Base-by-base conservation (phyloP, 148 eudicot species). In the Linanthus parryae region DNA sequence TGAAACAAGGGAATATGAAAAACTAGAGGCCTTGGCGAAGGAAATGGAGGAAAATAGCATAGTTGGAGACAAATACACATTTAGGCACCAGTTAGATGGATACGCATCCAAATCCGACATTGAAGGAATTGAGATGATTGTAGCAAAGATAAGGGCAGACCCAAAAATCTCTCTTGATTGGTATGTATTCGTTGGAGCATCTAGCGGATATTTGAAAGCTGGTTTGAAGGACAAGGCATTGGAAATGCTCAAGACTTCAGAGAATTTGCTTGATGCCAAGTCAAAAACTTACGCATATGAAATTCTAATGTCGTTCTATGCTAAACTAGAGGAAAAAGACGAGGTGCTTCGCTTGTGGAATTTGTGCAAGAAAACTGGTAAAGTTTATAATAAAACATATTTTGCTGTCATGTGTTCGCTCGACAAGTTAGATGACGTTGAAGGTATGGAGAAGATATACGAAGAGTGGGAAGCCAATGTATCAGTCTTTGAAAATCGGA, bases 1-100 rank as follows among this genome's bases (percentile, higher is more conserved):
- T 38, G 47, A 54, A 12, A 37, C 24, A 54, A 72, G 72, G 45
- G 47, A 68, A 6, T 41, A 24, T 29, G 63, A 64, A 12, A 65
- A 77, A 47, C 33, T 73, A 34, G 62, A 77, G 11, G 20, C 37
- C 15, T 44, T 73, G 14, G 24, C 39, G 23, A 62, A 58, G 31
- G 82, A 68, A 34, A 69, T 77, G 82, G 61, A 61, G 58, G 57
- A 65, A 21, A 58, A 57, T 36, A 72, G 75, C 41, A 56, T 77
- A 22, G 1, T 1, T 48, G 12, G 12, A 50, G 70, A 77, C 44
- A 44, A 36, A 31, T 28, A 18, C 29, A 57, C 78, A 11, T 62
- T 38, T 48, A 41, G 30, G 26, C 65, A 56, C 7, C 28, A 46
- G 29, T 36, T 77, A 16, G 62, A 56, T 23, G 59, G 62, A 3